Base-by-base conservation (phyloP, 2,329 filamentous ascomycete species). In the Huntiella moniliformis region DNA sequence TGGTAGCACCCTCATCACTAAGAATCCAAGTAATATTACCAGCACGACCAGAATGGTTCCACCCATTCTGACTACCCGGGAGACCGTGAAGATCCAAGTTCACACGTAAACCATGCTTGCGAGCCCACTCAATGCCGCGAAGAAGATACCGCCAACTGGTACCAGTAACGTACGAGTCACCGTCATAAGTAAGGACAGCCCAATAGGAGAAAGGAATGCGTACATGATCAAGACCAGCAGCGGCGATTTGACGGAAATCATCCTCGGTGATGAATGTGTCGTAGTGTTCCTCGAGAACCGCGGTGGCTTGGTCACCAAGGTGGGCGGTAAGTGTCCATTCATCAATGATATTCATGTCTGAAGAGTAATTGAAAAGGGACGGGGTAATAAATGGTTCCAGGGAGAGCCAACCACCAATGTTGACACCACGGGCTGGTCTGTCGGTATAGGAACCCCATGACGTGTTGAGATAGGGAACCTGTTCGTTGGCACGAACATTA, bases 351-450 rank as follows among this genome's bases (percentile, higher is more conserved):
- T 54, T 56, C 6, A 47, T 44, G 2, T 28, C 6, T n/a, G 8
- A 8, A 45, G 52, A 78, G 33, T 58, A 55, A 45, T 69, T 63
- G 59, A 85, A 85, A 38, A 82, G 65, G 0, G 80, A 84, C 0
- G 81, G 81, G 1, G 76, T 79, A 54, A 85, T 85, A 57, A 82
- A 83, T 1, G 81, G 81, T 57, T 85, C 79, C 18, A 83, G 62
- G 4, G 74, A 75, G 1, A 85, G 66, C 80, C 79, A 85, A 13
- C 80, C 80, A 37, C 80, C 80, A 2, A 84, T 53, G 53, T 83
- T 84, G 38, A 84, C 74, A 4, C 80, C 80, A 36, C 79, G 69
- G 42, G 81, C 74, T 1, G 77, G 77, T 53, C 67, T 71, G 13
- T 67, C 70, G 10, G 75, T 75, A 51, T 84, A 84, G 2, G 71